Percentiles rank a stretch among this genome's conserved stretches.
These are phyloP conservation scores for Tripterygium wilfordii DNA, from an alignment of 177 flowering plant species.

Conservation along the genomic window DNA sequence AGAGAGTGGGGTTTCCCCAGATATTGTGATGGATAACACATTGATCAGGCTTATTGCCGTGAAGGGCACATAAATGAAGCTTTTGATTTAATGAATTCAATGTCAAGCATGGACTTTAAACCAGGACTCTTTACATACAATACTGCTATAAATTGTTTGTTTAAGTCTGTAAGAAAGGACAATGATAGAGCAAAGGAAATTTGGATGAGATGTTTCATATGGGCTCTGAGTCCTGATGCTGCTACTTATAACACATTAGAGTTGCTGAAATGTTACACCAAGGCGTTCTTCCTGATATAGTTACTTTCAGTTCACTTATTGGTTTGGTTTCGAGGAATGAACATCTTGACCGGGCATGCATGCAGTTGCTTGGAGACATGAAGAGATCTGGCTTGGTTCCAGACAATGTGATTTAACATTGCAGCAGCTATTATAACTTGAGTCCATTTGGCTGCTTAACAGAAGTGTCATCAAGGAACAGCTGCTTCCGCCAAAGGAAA, in stretches of 20 bases:
- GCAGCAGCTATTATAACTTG: too few relatives aligned
- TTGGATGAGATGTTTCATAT: constrained; percentile 46
- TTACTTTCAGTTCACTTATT: constrained; percentile 68
- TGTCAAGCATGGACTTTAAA: constrained; percentile 52
- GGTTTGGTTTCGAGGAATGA: constrained; percentile 60
- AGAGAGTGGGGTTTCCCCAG: constrained; percentile 53
- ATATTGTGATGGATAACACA: constrained; percentile 71
- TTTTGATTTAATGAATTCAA: constrained; percentile 41
- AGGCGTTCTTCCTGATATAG: constrained; percentile 58
- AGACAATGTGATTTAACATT: constrained; percentile 70
- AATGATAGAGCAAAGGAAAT: constrained; percentile 48
- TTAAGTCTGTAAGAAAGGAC: constrained; percentile 50
- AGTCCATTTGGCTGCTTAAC: too few relatives aligned
- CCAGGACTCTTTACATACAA: constrained; percentile 61
- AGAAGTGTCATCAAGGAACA: too few relatives aligned
- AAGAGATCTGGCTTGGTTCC: constrained; percentile 56
- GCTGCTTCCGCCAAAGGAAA: too few relatives aligned
- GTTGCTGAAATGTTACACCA: constrained; percentile 47
- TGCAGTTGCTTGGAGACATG: constrained; percentile 54
- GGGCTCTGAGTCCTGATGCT: constrained; percentile 63
- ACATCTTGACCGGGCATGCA: constrained; percentile 46
- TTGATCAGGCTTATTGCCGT: constrained; percentile 55
- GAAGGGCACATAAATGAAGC: constrained; percentile 64
- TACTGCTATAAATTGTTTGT: constrained; percentile 61
- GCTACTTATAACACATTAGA: constrained; percentile 63